Conservation (phyloP, 345 rosid species). For the Clarkia xantiana region DNA sequence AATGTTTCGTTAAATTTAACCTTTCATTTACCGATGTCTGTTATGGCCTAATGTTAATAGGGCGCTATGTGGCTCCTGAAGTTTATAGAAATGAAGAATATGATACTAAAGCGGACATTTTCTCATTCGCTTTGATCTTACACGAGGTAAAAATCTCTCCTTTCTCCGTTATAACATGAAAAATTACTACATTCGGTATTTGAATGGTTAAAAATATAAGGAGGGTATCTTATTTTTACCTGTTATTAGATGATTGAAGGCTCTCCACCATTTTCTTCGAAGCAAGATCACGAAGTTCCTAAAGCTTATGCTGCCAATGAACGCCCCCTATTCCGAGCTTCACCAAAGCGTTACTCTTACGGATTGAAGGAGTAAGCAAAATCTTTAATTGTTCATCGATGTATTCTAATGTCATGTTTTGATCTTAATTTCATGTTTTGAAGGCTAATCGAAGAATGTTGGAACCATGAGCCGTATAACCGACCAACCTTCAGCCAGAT, state of each 20-base stretch:
- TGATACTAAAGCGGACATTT: conserved; percentile 69
- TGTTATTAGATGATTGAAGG: conserved; percentile 70
- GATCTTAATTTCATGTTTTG: not conserved
- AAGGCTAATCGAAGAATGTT: conserved; percentile 64
- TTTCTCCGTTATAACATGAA: not conserved
- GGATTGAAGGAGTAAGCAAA: conserved; percentile 48
- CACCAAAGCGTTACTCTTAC: conserved; percentile 36
- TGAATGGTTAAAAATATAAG: too few species aligned
- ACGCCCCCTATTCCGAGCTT: conserved; percentile 68
- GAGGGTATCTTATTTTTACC: not conserved
- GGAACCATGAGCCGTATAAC: conserved; percentile 50
- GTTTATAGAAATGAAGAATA: conserved; percentile 67
- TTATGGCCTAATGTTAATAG: conserved; percentile 18
- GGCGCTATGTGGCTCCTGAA: conserved; percentile 78
- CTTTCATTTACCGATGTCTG: not conserved
- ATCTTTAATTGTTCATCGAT: not conserved
- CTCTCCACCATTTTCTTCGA: conserved; percentile 41
- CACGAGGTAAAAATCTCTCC: conserved; percentile 48
- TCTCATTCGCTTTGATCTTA: conserved; percentile 68
- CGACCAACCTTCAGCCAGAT: conserved; percentile 65
- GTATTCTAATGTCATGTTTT: not conserved
- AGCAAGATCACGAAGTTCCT: conserved; percentile 54
- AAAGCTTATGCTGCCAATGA: conserved; percentile 50
- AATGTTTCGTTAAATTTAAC: too few species aligned
- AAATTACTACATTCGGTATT: too few species aligned